Base-by-base conservation (phyloP, 2,329 filamentous ascomycete species). In the Plectosphaerella plurivora region DNA sequence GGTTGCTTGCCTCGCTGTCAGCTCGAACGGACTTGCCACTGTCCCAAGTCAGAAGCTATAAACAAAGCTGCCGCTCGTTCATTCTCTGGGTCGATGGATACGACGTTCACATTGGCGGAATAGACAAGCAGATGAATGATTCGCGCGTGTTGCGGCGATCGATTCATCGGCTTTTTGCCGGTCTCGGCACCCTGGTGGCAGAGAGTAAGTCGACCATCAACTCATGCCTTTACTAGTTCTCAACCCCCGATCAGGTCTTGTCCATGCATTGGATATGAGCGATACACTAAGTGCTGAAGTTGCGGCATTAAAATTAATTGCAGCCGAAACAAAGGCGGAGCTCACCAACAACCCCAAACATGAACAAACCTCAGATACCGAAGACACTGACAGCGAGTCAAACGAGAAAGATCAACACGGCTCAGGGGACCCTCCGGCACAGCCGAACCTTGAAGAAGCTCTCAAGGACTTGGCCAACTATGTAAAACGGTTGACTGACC, bases 41-140 rank as follows among this genome's bases (percentile, higher is more conserved):
- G 9, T 6, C 14, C 20, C 6, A 14, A 9, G 4, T 25, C 24
- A 35, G 45, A 20, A 47, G n/a, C 14, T 18, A 47, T 10, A 42
- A 52, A 15, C 41, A 16, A 18, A 37, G 50, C 12, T 46, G 50
- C 15, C 35, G 24, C 20, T 16, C 50, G 14, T 42, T 52, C 4
- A 52, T 47, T 2, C 22, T 52, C 3, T 52, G 50, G 50, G 45
- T 42, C 3, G 45, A 28, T 4, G 50, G 50, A 2, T 46, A 52
- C 15, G 36, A 28, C 16, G 16, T 52, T 7, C 12, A 24, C 3
- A 7, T 22, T 1, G 50, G 50, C 4, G 24, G 45, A 12, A n/a
- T 52, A 5, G 50, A 52, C 37, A 35, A 48, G 15, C 16, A 11
- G 3, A n/a, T 52, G 14, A 12, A 11, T 10, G 44, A 44, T 2